Conservation (phyloP, 495 filamentous ascomycete genomes). For the Talaromyces thailandensis region DNA sequence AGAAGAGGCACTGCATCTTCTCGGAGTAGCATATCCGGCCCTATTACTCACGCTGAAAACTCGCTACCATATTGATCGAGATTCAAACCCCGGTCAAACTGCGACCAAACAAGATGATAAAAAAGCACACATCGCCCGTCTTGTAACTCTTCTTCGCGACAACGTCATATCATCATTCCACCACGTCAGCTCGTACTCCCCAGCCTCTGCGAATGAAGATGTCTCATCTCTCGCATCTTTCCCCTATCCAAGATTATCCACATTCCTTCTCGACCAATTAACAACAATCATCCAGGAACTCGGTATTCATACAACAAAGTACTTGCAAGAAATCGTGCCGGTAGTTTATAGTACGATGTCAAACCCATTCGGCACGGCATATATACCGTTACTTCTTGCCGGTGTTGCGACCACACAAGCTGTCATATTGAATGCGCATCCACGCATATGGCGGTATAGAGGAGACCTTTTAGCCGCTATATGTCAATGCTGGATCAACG, state of each 20-base stretch:
- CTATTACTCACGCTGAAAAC: constrained; percentile 51
- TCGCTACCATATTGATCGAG: constrained; percentile 12
- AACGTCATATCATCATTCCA: constrained; percentile 39
- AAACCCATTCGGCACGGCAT: constrained; percentile 58
- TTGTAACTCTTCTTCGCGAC: constrained; percentile 27
- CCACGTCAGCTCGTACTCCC: constrained; percentile 36
- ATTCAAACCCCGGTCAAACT: neutral
- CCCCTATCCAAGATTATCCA: constrained; percentile 31
- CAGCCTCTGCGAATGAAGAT: constrained; percentile 21
- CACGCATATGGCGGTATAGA: constrained; percentile 53
- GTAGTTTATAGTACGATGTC: constrained; percentile 55
- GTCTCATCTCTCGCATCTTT: constrained; percentile 43
- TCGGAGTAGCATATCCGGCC: constrained; percentile 57
- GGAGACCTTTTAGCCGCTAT: constrained; percentile 62
- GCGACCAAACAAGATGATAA: neutral
- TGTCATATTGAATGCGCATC: constrained; percentile 64
- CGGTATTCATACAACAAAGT: constrained; percentile 61
- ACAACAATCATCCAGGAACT: constrained; percentile 45
- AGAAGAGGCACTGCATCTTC: constrained; percentile 54
- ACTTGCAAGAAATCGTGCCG: constrained; percentile 66
- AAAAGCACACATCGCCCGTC: constrained; percentile 11
- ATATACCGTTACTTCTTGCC: constrained; percentile 43
- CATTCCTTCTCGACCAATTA: constrained; percentile 51
- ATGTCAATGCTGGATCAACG: constrained; percentile 57
- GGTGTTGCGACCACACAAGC: constrained; percentile 45